phyloP scores from a whole-genome alignment of 1,284 basidiomycete species.

The Moniliophthora roreri region DNA sequence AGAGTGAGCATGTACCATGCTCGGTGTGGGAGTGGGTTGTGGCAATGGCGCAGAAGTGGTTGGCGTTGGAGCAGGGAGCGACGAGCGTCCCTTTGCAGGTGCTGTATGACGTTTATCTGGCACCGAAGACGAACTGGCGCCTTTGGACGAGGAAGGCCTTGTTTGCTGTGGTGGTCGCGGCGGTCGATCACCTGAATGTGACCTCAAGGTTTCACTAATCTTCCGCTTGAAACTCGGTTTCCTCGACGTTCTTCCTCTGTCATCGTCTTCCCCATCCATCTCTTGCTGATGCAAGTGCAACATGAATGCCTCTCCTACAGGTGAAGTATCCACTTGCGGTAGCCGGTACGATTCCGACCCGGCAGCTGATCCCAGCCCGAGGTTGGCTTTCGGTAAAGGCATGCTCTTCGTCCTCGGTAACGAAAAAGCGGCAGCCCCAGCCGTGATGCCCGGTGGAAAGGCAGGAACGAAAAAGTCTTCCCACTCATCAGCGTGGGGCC shows the following conservation, averaged over 20 bases:
- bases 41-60: constrained; percentile 4
- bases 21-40: constrained; percentile 11
- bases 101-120: constrained; percentile 15
- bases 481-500: constrained; percentile 13
- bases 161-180: background rate
- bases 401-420: constrained; percentile 46
- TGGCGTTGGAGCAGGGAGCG: background rate
- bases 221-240: constrained; percentile 47
- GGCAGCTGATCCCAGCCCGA: background rate
- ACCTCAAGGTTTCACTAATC: constrained; percentile 44
- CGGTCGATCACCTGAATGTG: constrained; percentile 3
- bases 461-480: constrained; percentile 5
- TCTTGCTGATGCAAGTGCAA: constrained; percentile 19
- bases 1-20: constrained; percentile 21
- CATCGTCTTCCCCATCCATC: constrained; percentile 16
- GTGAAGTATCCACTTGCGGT: constrained; percentile 16
- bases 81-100: constrained; percentile 4
- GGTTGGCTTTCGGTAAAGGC: constrained; percentile 27
- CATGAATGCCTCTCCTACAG: constrained; percentile 26
- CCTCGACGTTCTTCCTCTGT: constrained; percentile 40
- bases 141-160: constrained; percentile 10
- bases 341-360: constrained; percentile 16
- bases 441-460: background rate
- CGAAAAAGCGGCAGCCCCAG: constrained; percentile 4
- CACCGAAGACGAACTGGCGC: constrained; percentile 13